Percentiles rank a stretch among this genome's conserved stretches.
Evolutionary conservation across 352 stramenopile genomes (phyloP).

Genomic region (Globisporangium irregulare): DNA sequence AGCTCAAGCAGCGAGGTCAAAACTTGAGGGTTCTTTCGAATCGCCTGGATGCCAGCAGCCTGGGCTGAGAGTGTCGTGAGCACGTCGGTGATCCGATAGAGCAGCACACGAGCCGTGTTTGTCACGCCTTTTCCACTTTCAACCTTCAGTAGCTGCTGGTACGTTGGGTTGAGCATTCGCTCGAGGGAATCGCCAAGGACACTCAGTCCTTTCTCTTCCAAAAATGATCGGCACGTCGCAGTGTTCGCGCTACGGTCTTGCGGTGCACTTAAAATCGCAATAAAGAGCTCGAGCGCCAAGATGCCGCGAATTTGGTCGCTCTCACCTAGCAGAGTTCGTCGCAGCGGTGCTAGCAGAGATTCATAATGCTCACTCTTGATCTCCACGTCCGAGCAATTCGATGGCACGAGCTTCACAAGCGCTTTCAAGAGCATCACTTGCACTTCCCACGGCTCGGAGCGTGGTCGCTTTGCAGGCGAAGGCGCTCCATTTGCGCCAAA

Average conservation of each 20-base stretch:
- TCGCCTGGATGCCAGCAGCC: conserved; percentile 35
- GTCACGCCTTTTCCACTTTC: conserved; percentile 22
- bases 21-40: conserved; percentile 57
- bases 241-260: conserved; percentile 52
- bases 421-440: conserved; percentile 81
- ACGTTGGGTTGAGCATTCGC: conserved; percentile 67
- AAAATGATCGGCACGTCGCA: conserved; percentile 45
- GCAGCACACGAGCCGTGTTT: conserved; percentile 55
- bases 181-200: conserved; percentile 58
- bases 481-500: conserved; percentile 28
- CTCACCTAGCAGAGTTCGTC: conserved; percentile 62
- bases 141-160: conserved; percentile 58
- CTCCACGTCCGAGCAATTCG: conserved; percentile 46
- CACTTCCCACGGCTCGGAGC: conserved; percentile 62
- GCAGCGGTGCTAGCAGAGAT: conserved; percentile 54
- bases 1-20: conserved; percentile 60
- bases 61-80: conserved; percentile 48
- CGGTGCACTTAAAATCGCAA: conserved; percentile 49
- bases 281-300: conserved; percentile 67
- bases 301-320: conserved; percentile 76
- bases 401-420: conserved; percentile 56
- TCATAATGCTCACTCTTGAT: conserved; percentile 62
- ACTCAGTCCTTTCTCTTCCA: conserved; percentile 49
- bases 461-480: conserved; percentile 10
- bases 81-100: conserved; percentile 72